A percentile compares a stretch with the other conserved stretches of the same genome.
Evolutionary conservation across 1,284 basidiomycete genomes (phyloP).

Genomic region (Apiotrichum porosum): DNA sequence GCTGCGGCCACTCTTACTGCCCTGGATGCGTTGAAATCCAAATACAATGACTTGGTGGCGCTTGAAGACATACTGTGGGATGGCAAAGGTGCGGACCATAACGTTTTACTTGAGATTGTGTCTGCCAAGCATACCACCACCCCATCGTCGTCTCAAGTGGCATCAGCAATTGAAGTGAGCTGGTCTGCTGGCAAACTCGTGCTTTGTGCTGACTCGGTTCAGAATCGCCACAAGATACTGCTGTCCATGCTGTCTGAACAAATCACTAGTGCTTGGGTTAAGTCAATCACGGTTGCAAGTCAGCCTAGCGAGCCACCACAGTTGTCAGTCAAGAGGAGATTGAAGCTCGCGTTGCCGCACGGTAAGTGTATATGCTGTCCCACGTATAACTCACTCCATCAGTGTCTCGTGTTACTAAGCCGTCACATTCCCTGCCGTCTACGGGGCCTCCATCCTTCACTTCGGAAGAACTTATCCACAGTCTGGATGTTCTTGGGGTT

Average conservation of each 20-base stretch:
- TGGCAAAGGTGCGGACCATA: constrained; percentile 25
- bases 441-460: too few species aligned
- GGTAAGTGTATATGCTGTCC: too few species aligned
- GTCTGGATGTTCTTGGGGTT: constrained; percentile 1
- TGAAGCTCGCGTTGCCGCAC: too few species aligned
- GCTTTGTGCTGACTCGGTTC: too few species aligned
- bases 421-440: too few species aligned
- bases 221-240: neutral
- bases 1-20: neutral
- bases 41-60: constrained; percentile 14
- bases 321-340: too few species aligned
- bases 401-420: too few species aligned
- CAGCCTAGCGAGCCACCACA: too few species aligned
- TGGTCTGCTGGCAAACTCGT: too few species aligned
- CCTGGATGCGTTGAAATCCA: constrained; percentile 13
- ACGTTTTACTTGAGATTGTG: constrained; percentile 21
- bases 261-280: constrained; percentile 19
- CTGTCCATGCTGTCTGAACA: constrained; percentile 9
- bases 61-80: constrained; percentile 35
- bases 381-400: too few species aligned
- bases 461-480: neutral
- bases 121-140: neutral
- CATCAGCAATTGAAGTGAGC: constrained; percentile 16
- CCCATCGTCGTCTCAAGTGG: neutral
- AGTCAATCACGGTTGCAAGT: constrained; percentile 11